Evolutionary conservation across 108 stramenopile species (phyloP).

Genomic region (Pseudonitzschia multistriata): DNA sequence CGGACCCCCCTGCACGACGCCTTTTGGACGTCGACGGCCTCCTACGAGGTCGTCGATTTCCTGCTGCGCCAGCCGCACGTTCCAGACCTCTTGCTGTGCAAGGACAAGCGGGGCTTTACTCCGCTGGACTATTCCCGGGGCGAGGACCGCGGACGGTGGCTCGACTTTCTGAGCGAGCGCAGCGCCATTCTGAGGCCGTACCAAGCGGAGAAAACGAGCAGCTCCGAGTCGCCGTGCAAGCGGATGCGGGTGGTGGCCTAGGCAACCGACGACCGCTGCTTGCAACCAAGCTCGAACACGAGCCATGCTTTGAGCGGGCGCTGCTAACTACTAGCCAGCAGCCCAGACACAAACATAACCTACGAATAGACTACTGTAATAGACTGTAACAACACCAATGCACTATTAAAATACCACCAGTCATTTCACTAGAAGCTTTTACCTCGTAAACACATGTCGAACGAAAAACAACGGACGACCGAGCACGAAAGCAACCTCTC

Average conservation of each 20-base stretch:
- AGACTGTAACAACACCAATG: no score
- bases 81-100: slow-evolving; percentile 23
- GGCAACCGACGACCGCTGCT: no score
- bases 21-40: slow-evolving; percentile 65
- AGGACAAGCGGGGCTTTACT: slow-evolving; percentile 35
- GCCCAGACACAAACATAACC: background rate
- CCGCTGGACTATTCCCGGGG: slow-evolving; percentile 41
- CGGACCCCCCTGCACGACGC: slow-evolving; percentile 79
- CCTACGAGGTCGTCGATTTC: slow-evolving; percentile 34
- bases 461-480: no score
- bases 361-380: background rate
- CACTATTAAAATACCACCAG: background rate
- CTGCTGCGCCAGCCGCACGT: slow-evolving; percentile 17
- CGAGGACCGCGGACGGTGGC: slow-evolving; percentile 46
- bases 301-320: background rate
- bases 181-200: background rate
- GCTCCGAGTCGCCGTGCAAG: background rate
- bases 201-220: background rate
- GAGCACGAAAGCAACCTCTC: no score
- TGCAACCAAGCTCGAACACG: no score
- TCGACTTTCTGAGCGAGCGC: slow-evolving; percentile 24
- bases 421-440: background rate
- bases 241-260: background rate
- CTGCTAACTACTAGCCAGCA: background rate
- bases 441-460: no score